Percentiles rank a stretch among this genome's conserved stretches.
Conservation (phyloP, 208 protist species). For the Leishmania tarentolae region DNA sequence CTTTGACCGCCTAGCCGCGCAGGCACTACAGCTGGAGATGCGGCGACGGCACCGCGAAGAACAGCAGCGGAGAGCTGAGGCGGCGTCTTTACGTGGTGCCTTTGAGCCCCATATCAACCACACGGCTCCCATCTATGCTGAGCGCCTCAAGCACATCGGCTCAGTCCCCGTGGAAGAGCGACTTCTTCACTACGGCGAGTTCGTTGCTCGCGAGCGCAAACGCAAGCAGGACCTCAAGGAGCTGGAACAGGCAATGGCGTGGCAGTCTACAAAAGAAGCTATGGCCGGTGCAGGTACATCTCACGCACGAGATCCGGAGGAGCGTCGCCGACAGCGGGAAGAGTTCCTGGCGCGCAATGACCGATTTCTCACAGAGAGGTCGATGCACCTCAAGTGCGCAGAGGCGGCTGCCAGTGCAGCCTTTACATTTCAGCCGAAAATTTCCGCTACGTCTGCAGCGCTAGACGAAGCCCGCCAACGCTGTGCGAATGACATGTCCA, state of each 20-base stretch:
- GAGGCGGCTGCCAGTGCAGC: constrained; percentile 25
- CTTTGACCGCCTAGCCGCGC: constrained; percentile 59
- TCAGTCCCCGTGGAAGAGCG: constrained; percentile 73
- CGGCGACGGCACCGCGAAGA: constrained; percentile 38
- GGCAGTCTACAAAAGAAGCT: constrained; percentile 5
- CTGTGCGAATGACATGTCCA: not conserved
- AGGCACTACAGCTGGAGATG: constrained; percentile 40
- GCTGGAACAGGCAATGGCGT: constrained; percentile 22
- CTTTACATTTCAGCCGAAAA: constrained; percentile 59
- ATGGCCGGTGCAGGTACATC: not conserved
- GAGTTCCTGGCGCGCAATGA: constrained; percentile 53
- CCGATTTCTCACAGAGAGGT: constrained; percentile 42
- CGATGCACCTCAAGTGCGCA: constrained; percentile 35
- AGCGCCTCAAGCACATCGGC: constrained; percentile 18
- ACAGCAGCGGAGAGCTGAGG: constrained; percentile 47
- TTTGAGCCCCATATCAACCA: constrained; percentile 72
- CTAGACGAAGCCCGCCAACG: constrained; percentile 43
- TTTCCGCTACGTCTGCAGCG: constrained; percentile 63
- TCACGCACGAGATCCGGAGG: not conserved
- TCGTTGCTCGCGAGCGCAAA: constrained; percentile 38
- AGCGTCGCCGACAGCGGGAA: constrained; percentile 24
- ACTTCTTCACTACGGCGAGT: constrained; percentile 75
- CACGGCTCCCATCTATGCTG: constrained; percentile 8
- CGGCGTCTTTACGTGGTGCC: constrained; percentile 28
- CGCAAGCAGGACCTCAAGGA: constrained; percentile 37